Evolutionary conservation across 1,139 yeast species (phyloP).

Genomic region (Hemisphaericaspora xylofermentans): DNA sequence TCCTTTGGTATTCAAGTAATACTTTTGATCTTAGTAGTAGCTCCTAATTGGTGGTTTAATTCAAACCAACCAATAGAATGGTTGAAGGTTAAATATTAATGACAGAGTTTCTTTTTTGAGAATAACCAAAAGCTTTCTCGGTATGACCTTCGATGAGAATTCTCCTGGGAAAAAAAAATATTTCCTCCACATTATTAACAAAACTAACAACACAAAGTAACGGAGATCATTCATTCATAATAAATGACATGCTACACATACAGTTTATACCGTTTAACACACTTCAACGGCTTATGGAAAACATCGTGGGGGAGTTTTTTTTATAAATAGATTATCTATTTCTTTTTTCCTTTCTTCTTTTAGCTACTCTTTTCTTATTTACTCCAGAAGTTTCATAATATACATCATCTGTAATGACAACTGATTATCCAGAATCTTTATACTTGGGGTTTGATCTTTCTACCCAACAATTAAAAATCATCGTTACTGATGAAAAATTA

Average conservation of each 20-base stretch:
- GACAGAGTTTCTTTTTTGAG: not conserved
- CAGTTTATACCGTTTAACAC: no score
- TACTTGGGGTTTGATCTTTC: constrained; percentile 82
- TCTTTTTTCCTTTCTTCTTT: not conserved
- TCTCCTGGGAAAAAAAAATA: not conserved
- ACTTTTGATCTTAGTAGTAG: constrained; percentile 11
- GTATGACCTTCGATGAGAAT: constrained; percentile 1
- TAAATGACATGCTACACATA: no score
- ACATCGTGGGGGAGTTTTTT: not conserved
- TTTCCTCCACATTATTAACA: not conserved
- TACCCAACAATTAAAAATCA: constrained; percentile 83
- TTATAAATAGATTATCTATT: not conserved
- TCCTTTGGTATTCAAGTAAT: constrained; percentile 14
- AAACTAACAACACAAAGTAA: no score
- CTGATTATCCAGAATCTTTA: constrained; percentile 23
- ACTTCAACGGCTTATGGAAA: no score
- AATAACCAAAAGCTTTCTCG: not conserved
- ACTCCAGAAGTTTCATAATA: not conserved
- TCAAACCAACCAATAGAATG: constrained; percentile 13
- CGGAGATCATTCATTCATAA: no score
- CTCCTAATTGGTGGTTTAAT: constrained; percentile 16
- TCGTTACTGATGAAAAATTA: constrained; percentile 58
- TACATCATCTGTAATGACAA: not conserved
- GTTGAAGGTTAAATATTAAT: constrained; percentile 13
- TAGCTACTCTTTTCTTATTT: not conserved